Conservation (phyloP, 2,329 filamentous ascomycete species). For the Fusarium foetens region DNA sequence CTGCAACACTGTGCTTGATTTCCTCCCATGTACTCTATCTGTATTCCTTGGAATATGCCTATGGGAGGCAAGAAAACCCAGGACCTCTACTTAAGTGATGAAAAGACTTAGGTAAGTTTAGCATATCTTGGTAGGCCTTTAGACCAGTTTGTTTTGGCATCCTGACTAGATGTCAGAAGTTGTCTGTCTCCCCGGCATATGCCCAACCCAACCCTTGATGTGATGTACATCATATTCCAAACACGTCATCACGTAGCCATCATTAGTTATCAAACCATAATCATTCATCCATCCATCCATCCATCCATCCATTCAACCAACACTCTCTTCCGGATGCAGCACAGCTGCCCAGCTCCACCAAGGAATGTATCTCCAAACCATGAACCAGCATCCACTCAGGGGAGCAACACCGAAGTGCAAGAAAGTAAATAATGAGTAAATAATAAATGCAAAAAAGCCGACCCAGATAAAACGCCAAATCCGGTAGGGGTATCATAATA, state of each 20-base stretch:
- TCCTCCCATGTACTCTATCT: slow-evolving; percentile 14
- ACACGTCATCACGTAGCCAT: slow-evolving; percentile 32
- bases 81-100: not conserved
- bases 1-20: slow-evolving; percentile 10
- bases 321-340: slow-evolving; percentile 16
- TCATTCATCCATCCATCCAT: slow-evolving; percentile 31
- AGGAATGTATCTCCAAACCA: slow-evolving; percentile 21
- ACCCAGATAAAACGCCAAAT: slow-evolving; percentile 42
- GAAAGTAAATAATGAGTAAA: not conserved
- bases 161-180: not conserved
- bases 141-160: not conserved
- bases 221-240: slow-evolving; percentile 12
- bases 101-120: not conserved
- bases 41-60: slow-evolving; percentile 4
- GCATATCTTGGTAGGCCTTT: not conserved
- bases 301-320: not conserved
- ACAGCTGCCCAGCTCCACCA: slow-evolving; percentile 24
- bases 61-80: not conserved
- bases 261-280: slow-evolving; percentile 39
- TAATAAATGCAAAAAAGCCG: slow-evolving; percentile 31
- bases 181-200: slow-evolving; percentile 2
- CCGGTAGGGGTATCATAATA: slow-evolving; percentile 43
- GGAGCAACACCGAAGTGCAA: not conserved
- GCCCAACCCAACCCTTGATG: slow-evolving; percentile 2
- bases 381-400: slow-evolving; percentile 9